These are phyloP conservation scores for Sphenostylis stenocarpa DNA, from an alignment of 306 rosid species.

Conservation along the genomic window DNA sequence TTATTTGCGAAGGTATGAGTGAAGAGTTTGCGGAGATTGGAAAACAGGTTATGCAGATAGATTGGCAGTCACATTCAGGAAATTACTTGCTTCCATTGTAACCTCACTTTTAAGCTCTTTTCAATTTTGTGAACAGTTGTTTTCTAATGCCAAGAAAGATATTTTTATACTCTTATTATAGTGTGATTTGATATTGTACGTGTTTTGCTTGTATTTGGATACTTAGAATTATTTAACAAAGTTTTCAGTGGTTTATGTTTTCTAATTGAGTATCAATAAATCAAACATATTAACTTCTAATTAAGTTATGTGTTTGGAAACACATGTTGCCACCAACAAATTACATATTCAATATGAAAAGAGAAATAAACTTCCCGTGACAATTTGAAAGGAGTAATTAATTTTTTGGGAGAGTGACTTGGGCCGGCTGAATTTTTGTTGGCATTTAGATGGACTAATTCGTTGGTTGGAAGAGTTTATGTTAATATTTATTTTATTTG, in stretches of 20 bases:
- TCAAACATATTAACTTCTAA: too few species aligned
- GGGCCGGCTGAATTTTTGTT: neutral
- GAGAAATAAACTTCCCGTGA: neutral
- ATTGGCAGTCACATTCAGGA: constrained; percentile 20
- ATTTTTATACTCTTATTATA: neutral
- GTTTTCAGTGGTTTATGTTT: too few species aligned
- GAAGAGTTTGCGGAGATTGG: constrained; percentile 26
- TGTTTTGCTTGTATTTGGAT: neutral
- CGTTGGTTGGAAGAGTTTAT: too few species aligned
- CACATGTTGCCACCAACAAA: too few species aligned
- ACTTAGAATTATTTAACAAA: too few species aligned
- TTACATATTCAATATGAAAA: neutral
- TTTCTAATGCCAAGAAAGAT: neutral
- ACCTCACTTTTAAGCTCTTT: constrained; percentile 27
- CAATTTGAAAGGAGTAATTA: neutral
- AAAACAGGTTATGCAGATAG: constrained; percentile 25
- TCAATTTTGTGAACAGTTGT: neutral
- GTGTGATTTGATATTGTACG: neutral
- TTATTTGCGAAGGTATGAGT: neutral
- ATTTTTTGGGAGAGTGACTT: neutral
- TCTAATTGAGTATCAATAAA: too few species aligned
- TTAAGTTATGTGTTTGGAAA: too few species aligned
- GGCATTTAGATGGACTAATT: neutral
- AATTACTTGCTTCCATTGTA: constrained; percentile 37
- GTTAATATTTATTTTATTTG: too few species aligned